Base-by-base conservation (phyloP, 176 grass and related monocot species). In the Olyra latifolia region DNA sequence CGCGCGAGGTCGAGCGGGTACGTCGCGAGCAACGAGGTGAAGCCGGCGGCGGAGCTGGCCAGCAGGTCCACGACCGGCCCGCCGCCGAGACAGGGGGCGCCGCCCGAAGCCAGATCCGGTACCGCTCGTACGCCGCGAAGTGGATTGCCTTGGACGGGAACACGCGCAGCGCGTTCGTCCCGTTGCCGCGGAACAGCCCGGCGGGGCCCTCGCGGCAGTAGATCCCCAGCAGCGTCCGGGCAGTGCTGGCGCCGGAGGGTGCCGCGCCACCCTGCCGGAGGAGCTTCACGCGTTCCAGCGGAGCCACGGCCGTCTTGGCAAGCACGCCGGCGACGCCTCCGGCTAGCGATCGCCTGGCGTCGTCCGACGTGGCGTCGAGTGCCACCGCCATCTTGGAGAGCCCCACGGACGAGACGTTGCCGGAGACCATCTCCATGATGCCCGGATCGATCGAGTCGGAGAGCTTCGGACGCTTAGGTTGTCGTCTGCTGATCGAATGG, bases 281-380 rank as follows among this genome's bases (percentile, higher is more conserved):
- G 71, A 93, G 89, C 67, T 90, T 93, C 49, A 90, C 72, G 49
- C 88, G 87, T 42, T 85, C 81, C 63, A 93, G 85, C 12, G 91
- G 88, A 6, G 88, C 88, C 25, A 90, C 88, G 44, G 88, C 39
- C 3, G 87, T 87, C 77, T 93, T 93, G 19, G 91, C 88, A 10
- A 90, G 48, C 4, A 78, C 77, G 20, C 87, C 87, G 2, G 91
- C 84, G 15, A 93, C 76, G 52, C 91, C 87, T 9, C 91, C 91
- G 65, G 87, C 81, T n/a, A 93, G 48, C 43, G 87, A 78, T 84
- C 90, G 84, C 77, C 81, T 93, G 39, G 84, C 65, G 58, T n/a
- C n/a, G n/a, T n/a, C n/a, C n/a, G n/a, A n/a, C n/a, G n/a, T n/a
- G n/a, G n/a, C n/a, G n/a, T n/a, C n/a, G n/a, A n/a, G n/a, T n/a